Base-by-base conservation (phyloP, 2,329 filamentous ascomycete genomes). In the Leptographium lundbergii region DNA sequence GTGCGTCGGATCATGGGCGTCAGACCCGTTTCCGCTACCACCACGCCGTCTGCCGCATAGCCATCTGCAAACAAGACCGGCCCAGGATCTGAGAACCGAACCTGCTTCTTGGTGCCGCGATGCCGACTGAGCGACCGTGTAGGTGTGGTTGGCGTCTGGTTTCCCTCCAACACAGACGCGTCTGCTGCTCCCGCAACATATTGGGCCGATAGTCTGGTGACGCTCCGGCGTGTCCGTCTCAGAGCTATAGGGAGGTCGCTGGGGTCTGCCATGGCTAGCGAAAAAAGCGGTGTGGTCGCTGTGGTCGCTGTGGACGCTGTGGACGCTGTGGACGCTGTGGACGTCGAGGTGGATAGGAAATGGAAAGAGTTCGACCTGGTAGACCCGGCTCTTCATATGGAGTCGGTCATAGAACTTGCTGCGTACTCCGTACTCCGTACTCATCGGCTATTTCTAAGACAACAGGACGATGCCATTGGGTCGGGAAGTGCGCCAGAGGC, bases 1-100 rank as follows among this genome's bases (percentile, higher is more conserved):
- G 81, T 74, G 24, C 80, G 77, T 45, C 73, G 73, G 51, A 85
- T 70, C 71, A 83, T 79, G 1, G 82, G 82, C 1, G 82, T 85
- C 32, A 85, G 68, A 2, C 82, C 81, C 0, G 77, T 82, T 2
- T 76, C 29, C 9, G 45, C 45, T n/a, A 17, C 29, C n/a, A 17
- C 27, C 17, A 27, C 22, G 56, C 48, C n/a, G 6, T 24, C 25
- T 14, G 14, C 39, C 22, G 13, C 29, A n/a, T 45, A 19, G 42
- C 19, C 42, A 19, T 45, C 42, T 27, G 25, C 14, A 24, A 25
- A 9, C 22, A 17, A 24, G 22, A 32, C 1, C 7, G 39, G 48
- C 0, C 78, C 80, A 10, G 80, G 80, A 48, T 84, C 81, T 0
- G 82, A 85, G 69, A 84, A 83, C 45, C 81, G 78, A 25, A 84